Conservation (phyloP, 2,329 filamentous ascomycete species). For the Metarhizium sp. region DNA sequence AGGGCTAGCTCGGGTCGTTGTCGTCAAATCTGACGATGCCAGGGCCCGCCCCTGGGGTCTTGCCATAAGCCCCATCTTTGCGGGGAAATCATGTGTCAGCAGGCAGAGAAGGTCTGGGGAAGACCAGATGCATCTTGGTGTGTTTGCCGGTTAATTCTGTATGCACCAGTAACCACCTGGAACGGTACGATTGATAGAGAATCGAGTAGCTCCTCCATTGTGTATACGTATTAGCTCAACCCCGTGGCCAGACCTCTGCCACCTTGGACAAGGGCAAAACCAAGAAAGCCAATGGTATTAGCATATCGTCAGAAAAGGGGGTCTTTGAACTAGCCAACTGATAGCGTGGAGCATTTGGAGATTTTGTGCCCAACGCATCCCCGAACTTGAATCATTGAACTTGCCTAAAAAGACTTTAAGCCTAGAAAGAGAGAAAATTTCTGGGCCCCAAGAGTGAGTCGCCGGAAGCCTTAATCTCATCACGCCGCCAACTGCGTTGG, state of each 20-base stretch:
- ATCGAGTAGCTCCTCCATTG: background rate
- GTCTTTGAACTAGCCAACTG: background rate
- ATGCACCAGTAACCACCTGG: background rate
- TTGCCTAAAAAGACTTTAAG: too few relatives aligned
- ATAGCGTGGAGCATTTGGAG: background rate
- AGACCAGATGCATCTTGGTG: background rate
- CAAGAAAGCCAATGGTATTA: background rate
- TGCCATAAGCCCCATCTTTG: constrained; percentile 3
- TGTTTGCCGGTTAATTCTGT: background rate
- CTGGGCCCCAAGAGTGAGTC: too few relatives aligned
- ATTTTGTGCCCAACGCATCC: background rate
- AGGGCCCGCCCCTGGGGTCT: background rate
- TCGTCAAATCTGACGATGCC: background rate
- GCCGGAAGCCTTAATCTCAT: too few relatives aligned
- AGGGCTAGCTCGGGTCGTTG: background rate
- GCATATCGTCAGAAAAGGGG: background rate
- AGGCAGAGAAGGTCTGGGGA: background rate
- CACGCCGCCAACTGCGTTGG: too few relatives aligned
- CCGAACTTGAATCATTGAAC: too few relatives aligned
- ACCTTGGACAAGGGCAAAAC: background rate
- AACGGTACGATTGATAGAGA: background rate
- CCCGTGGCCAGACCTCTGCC: background rate
- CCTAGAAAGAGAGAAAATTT: too few relatives aligned
- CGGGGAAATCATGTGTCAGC: constrained; percentile 2
- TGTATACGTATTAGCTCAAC: background rate